These are phyloP conservation scores for Geotrichum australiense DNA, from an alignment of 1,139 yeast genomes.

Conservation along the genomic window DNA sequence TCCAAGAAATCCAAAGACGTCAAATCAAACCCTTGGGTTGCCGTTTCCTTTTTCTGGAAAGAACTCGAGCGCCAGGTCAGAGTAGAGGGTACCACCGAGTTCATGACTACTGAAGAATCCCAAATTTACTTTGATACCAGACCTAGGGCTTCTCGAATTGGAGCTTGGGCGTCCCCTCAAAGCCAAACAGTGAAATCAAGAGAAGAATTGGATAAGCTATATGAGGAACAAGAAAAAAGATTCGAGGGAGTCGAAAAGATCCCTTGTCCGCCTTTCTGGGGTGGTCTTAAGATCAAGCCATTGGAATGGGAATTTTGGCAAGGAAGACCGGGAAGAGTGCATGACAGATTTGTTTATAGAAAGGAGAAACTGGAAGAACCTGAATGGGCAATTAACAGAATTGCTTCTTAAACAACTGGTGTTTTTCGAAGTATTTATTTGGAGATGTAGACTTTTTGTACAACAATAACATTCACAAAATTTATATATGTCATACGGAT, in stretches of 20 bases:
- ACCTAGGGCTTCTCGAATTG: constrained; percentile 87
- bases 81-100: constrained; percentile 79
- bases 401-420: constrained; percentile 66
- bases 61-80: constrained; percentile 85
- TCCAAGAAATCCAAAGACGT: constrained; percentile 75
- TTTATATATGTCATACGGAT: no score
- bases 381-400: constrained; percentile 58
- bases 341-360: constrained; percentile 76
- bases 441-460: no score
- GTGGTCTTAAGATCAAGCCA: constrained; percentile 84
- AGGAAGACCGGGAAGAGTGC: constrained; percentile 83
- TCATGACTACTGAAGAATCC: constrained; percentile 64
- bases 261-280: constrained; percentile 94
- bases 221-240: constrained; percentile 43
- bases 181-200: constrained; percentile 52
- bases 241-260: constrained; percentile 59
- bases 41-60: constrained; percentile 91
- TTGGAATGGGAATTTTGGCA: constrained; percentile 95
- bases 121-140: constrained; percentile 75
- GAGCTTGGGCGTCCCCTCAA: constrained; percentile 97
- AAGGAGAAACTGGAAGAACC: constrained; percentile 44
- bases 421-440: no score
- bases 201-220: constrained; percentile 51
- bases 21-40: constrained; percentile 65
- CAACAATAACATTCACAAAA: no score